phyloP scores from a whole-genome alignment of 495 filamentous ascomycete genomes.

The Neurospora sp. region DNA sequence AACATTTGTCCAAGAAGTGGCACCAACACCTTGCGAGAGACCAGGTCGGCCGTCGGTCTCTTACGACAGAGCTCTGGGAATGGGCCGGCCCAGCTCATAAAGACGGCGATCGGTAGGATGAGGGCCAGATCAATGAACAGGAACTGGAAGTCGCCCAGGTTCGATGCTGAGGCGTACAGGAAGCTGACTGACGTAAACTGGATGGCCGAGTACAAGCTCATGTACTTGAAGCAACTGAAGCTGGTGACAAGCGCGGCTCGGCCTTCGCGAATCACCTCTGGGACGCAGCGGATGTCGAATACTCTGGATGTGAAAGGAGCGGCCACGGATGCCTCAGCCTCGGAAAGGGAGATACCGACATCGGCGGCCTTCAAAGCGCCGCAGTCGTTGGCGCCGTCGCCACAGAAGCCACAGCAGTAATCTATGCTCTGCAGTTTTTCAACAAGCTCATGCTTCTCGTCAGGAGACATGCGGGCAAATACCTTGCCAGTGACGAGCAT shows the following conservation, averaged over 20 bases:
- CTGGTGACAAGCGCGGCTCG: slow-evolving; percentile 91
- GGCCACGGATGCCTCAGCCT: slow-evolving; percentile 95
- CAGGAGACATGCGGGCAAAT: slow-evolving; percentile 96
- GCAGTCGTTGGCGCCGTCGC: slow-evolving; percentile 97
- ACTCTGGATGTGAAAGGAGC: slow-evolving; percentile 93
- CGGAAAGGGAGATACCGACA: slow-evolving; percentile 95
- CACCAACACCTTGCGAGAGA: slow-evolving; percentile 85
- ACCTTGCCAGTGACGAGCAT: slow-evolving; percentile 89
- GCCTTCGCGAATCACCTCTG: slow-evolving; percentile 89
- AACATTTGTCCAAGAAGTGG: slow-evolving; percentile 82
- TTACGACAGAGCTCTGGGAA: slow-evolving; percentile 71
- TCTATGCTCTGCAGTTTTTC: slow-evolving; percentile 95
- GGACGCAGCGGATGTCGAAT: slow-evolving; percentile 96
- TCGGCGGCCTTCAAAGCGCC: slow-evolving; percentile 96
- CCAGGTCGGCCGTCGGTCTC: slow-evolving; percentile 82
- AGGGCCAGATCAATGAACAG: slow-evolving; percentile 89
- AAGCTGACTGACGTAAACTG: slow-evolving; percentile 99
- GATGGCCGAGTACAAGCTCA: slow-evolving; percentile 97
- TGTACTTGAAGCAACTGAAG: slow-evolving; percentile 99
- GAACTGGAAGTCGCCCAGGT: slow-evolving; percentile 97
- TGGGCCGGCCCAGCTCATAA: slow-evolving; percentile 95
- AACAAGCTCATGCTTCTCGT: slow-evolving; percentile 97
- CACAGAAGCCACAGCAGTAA: slow-evolving; percentile 94
- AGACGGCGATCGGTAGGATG: slow-evolving; percentile 92
- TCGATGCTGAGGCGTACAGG: slow-evolving; percentile 88